Conservation (phyloP, 257 asterid species). For the Fraxinus pennsylvanica region DNA sequence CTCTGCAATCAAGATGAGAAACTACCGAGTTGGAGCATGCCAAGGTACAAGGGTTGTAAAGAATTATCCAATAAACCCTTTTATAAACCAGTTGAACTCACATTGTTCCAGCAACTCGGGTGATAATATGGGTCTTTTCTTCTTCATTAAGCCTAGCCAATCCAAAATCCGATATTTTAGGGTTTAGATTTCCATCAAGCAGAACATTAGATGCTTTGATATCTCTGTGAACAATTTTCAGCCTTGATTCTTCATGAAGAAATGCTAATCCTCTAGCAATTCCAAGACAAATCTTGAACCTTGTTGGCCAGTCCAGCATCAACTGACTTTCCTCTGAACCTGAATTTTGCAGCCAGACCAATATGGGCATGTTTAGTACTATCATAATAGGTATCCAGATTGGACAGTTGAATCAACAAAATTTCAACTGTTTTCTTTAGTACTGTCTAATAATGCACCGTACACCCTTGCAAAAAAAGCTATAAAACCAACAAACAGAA, state of each 20-base stretch:
- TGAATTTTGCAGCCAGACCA: slow-evolving; percentile 24
- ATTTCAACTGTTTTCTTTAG: not conserved
- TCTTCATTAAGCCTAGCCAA: slow-evolving; percentile 87
- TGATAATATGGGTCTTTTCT: slow-evolving; percentile 79
- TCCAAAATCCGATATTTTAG: slow-evolving; percentile 92
- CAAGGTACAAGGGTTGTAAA: not conserved
- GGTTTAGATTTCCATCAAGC: slow-evolving; percentile 65
- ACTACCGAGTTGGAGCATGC: not conserved
- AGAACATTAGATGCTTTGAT: slow-evolving; percentile 87
- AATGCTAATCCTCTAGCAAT: slow-evolving; percentile 84
- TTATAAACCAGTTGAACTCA: slow-evolving; percentile 33
- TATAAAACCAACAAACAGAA: not conserved
- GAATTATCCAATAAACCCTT: not conserved
- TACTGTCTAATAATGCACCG: not conserved
- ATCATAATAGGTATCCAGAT: not conserved
- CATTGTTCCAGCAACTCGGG: slow-evolving; percentile 91
- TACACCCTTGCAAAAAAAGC: not conserved
- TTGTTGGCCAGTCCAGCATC: slow-evolving; percentile 78
- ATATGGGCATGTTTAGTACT: not conserved
- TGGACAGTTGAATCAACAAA: not conserved
- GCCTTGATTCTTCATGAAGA: slow-evolving; percentile 82
- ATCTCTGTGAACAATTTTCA: slow-evolving; percentile 91
- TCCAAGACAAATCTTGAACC: slow-evolving; percentile 70
- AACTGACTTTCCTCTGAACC: slow-evolving; percentile 55
- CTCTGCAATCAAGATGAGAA: slow-evolving; percentile 47